These are phyloP conservation scores for Pseudopyricularia javanii DNA, from an alignment of 2,329 filamentous ascomycete genomes.

Conservation along the genomic window DNA sequence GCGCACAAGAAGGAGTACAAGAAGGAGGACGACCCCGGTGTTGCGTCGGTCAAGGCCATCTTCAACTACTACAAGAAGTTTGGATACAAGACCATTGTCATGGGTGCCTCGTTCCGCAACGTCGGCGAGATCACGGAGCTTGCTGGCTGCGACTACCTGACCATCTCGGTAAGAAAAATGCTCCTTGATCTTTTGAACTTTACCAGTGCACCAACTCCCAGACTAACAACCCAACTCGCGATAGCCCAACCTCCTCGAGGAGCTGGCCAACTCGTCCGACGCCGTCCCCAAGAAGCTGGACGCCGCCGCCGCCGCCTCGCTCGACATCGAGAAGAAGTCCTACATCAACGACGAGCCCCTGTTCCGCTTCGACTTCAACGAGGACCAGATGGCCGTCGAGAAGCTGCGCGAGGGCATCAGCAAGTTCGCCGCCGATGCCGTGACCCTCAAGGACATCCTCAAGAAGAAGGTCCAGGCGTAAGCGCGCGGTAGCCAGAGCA, in stretches of 20 bases:
- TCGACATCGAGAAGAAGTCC: slow-evolving; percentile 74
- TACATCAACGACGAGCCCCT: slow-evolving; percentile 82
- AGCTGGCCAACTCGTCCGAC: slow-evolving; percentile 74
- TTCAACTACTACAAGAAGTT: slow-evolving; percentile 99
- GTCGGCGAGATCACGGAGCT: slow-evolving; percentile 95
- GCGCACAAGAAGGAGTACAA: slow-evolving; percentile 85
- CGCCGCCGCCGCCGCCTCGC: slow-evolving; percentile 46
- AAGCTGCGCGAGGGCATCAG: slow-evolving; percentile 99
- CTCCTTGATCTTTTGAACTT: too few relatives aligned
- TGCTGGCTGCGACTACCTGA: slow-evolving; percentile 96
- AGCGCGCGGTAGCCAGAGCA: too few relatives aligned
- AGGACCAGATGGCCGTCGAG: slow-evolving; percentile 98
- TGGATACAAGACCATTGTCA: slow-evolving; percentile 98
- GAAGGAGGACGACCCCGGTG: slow-evolving; percentile 87
- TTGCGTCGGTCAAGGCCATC: slow-evolving; percentile 84
- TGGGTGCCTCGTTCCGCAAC: slow-evolving; percentile 98
- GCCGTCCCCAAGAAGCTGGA: slow-evolving; percentile 89
- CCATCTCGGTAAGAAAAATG: slow-evolving; percentile 64
- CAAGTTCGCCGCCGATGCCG: slow-evolving; percentile 94
- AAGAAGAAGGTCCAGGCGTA: slow-evolving; percentile 59
- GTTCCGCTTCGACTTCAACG: slow-evolving; percentile 99
- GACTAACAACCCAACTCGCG: slow-evolving; percentile 4
- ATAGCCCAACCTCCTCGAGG: slow-evolving; percentile 83
- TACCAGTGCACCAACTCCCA: too few relatives aligned
- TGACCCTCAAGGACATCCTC: slow-evolving; percentile 86